These are phyloP conservation scores for Didymella exigua DNA, from an alignment of 2,329 filamentous ascomycete species.

Conservation along the genomic window DNA sequence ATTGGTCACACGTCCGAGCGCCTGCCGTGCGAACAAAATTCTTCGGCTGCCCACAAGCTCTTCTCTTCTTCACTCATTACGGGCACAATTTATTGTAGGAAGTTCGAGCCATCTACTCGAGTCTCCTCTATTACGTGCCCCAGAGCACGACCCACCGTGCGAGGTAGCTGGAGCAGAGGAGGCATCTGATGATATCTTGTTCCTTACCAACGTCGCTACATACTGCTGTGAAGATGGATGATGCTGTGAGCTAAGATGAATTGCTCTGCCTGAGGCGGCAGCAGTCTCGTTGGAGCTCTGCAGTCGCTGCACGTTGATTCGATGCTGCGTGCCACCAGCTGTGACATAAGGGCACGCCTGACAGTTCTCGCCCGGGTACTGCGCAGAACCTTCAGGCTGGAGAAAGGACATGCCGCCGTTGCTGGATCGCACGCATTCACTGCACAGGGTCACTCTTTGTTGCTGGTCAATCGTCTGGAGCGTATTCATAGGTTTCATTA, in stretches of 20 bases:
- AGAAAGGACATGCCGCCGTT: background rate
- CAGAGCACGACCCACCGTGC: slow-evolving; percentile 61
- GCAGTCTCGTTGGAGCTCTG: background rate
- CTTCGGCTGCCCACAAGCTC: slow-evolving; percentile 17
- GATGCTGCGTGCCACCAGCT: background rate
- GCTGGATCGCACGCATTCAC: background rate
- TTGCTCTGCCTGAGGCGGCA: background rate
- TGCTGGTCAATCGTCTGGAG: background rate
- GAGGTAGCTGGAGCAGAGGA: slow-evolving; percentile 71
- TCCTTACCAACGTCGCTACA: slow-evolving; percentile 73
- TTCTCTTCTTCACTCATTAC: slow-evolving; percentile 60
- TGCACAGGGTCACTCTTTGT: background rate
- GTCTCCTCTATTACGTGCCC: slow-evolving; percentile 68
- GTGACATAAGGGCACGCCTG: slow-evolving; percentile 3
- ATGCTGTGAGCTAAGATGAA: background rate
- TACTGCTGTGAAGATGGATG: slow-evolving; percentile 23
- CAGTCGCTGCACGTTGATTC: background rate
- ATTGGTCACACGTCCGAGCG: slow-evolving; percentile 39
- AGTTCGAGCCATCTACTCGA: slow-evolving; percentile 55
- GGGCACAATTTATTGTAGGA: slow-evolving; percentile 72
- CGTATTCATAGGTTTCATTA: slow-evolving; percentile 3
- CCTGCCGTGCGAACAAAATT: slow-evolving; percentile 34
- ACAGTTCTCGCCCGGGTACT: background rate
- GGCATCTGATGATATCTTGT: slow-evolving; percentile 64
- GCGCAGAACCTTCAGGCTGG: background rate